phyloP scores from a whole-genome alignment of 768 basidiomycete genomes.

The Naganishia friedmannii region DNA sequence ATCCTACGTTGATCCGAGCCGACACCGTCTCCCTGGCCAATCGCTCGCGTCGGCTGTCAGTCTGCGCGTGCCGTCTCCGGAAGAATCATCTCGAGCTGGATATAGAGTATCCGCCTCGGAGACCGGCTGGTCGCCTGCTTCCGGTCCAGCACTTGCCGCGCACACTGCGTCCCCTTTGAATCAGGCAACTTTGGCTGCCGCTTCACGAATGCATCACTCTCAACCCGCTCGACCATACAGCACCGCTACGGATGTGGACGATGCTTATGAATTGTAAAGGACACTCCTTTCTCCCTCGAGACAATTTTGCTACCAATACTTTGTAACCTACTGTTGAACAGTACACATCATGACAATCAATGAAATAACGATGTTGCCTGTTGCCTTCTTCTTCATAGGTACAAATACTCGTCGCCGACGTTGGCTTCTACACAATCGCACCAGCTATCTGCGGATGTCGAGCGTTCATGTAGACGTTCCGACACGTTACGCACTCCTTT shows the following conservation, averaged over 20 bases:
- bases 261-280: neutral
- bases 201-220: neutral
- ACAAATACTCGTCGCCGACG: neutral
- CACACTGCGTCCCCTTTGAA: neutral
- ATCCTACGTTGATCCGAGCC: conserved; percentile 3
- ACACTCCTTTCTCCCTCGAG: neutral
- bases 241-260: neutral
- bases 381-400: neutral
- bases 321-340: conserved; percentile 7
- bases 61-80: conserved; percentile 3
- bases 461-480: neutral
- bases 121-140: neutral
- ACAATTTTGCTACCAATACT: neutral
- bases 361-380: neutral
- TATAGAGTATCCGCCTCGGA: neutral
- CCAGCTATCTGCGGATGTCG: neutral
- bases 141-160: conserved; percentile 1
- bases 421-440: neutral
- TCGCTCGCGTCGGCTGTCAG: conserved; percentile 12
- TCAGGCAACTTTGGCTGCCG: neutral
- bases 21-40: neutral
- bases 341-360: neutral
- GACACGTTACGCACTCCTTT: neutral
- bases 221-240: neutral
- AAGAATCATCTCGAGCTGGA: neutral